A percentile compares a stretch with the other conserved stretches of the same genome.
Evolutionary conservation across 2,329 filamentous ascomycete genomes (phyloP).

Genomic region (Aureobasidium namibiae): DNA sequence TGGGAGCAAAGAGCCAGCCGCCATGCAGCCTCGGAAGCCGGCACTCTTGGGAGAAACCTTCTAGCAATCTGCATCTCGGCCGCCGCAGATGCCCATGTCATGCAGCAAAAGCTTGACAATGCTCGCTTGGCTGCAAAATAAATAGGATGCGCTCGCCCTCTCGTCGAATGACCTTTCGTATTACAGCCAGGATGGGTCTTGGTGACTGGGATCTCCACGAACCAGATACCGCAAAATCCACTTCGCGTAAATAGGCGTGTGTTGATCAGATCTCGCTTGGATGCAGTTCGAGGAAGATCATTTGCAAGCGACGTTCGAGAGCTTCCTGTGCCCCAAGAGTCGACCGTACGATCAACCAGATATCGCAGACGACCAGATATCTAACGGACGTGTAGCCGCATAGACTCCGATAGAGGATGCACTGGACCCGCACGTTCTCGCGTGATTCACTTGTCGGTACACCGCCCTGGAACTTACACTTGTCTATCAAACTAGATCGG

Average conservation of each 20-base stretch:
- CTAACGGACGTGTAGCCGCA: background rate
- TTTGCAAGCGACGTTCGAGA: constrained; percentile 10
- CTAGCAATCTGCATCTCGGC: background rate
- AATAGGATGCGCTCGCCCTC: background rate
- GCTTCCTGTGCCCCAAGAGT: background rate
- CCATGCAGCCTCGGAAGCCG: constrained; percentile 7
- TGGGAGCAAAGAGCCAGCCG: constrained; percentile 5
- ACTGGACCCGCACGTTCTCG: background rate
- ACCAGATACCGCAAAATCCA: background rate
- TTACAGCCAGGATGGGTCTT: background rate
- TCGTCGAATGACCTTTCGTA: constrained; percentile 5
- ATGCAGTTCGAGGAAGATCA: constrained; percentile 3
- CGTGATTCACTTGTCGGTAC: background rate
- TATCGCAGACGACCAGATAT: background rate
- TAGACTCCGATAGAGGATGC: too few relatives aligned
- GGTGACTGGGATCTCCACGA: background rate
- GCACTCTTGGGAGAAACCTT: constrained; percentile 1
- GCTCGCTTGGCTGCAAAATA: constrained; percentile 1
- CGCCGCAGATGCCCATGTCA: constrained; percentile 1
- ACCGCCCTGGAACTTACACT: background rate
- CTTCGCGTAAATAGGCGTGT: constrained; percentile 1
- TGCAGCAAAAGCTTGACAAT: constrained; percentile 10
- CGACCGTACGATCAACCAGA: background rate
- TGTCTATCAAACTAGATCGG: background rate
- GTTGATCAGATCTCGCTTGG: constrained; percentile 12